Evolutionary conservation across 768 basidiomycete species (phyloP).

Genomic region (Agrocybe chaxingu): DNA sequence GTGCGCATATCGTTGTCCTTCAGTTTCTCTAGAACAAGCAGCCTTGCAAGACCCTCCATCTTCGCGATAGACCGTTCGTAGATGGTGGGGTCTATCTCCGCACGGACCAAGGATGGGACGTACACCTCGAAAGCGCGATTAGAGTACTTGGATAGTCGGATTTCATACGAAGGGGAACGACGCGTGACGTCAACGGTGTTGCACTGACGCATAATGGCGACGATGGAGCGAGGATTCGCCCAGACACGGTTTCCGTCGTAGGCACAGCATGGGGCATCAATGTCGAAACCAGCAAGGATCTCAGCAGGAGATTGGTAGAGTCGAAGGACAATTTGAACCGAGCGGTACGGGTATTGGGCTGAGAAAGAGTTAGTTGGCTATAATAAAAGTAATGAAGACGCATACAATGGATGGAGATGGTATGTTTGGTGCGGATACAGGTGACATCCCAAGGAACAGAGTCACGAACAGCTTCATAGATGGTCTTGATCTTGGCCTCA

Average conservation of each 20-base stretch:
- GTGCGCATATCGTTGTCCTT: slow-evolving; percentile 38
- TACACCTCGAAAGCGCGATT: slow-evolving; percentile 54
- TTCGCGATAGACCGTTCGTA: slow-evolving; percentile 56
- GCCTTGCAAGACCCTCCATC: slow-evolving; percentile 57
- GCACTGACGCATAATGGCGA: slow-evolving; percentile 65
- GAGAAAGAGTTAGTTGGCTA: background rate
- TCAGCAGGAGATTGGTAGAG: slow-evolving; percentile 63
- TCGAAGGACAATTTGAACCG: slow-evolving; percentile 65
- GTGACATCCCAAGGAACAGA: slow-evolving; percentile 69
- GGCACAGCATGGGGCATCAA: slow-evolving; percentile 61
- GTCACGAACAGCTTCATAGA: slow-evolving; percentile 63
- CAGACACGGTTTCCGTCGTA: slow-evolving; percentile 47
- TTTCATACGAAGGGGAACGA: slow-evolving; percentile 65
- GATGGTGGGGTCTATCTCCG: slow-evolving; percentile 59
- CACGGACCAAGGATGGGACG: slow-evolving; percentile 47
- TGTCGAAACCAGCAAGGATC: slow-evolving; percentile 64
- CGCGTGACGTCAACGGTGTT: slow-evolving; percentile 61
- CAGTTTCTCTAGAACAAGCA: slow-evolving; percentile 62
- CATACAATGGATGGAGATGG: slow-evolving; percentile 61
- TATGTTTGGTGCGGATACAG: slow-evolving; percentile 63
- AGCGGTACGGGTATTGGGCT: slow-evolving; percentile 67
- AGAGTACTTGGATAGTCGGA: slow-evolving; percentile 58
- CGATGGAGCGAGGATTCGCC: slow-evolving; percentile 57
- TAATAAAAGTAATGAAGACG: background rate
- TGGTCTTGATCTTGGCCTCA: slow-evolving; percentile 53